phyloP scores from a whole-genome alignment of 148 eudicot species.

The Vaccinium vitisidaea region DNA sequence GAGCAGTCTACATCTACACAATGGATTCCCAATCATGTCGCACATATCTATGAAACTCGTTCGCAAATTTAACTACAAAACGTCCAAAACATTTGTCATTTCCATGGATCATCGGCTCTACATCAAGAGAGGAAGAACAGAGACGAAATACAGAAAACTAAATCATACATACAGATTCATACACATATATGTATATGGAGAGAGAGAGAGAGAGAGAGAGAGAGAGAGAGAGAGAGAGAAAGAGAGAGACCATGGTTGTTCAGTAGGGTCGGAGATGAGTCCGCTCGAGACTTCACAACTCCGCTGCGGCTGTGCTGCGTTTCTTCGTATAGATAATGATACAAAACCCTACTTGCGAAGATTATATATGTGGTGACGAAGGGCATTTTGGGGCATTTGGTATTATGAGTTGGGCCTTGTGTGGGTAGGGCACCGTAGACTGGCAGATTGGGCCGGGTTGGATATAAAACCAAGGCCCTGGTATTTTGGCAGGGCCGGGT shows the following conservation, averaged over 20 bases:
- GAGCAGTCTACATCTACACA: not conserved
- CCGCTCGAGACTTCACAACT: not conserved
- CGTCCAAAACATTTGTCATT: not conserved
- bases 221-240: slow-evolving; percentile 13
- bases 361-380: not conserved
- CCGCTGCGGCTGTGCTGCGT: slow-evolving; percentile 11
- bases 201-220: not conserved
- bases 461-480: not conserved
- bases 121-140: not conserved
- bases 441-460: not conserved
- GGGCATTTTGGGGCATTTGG: not conserved
- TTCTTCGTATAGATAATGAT: not conserved
- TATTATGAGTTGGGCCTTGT: not conserved
- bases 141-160: not conserved
- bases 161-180: not conserved
- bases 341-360: slow-evolving; percentile 6
- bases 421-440: not conserved
- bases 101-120: not conserved
- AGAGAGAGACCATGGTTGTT: slow-evolving; percentile 12
- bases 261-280: not conserved
- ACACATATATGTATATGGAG: not conserved
- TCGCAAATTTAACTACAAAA: not conserved
- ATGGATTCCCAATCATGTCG: not conserved
- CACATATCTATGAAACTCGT: not conserved
- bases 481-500: not conserved